Evolutionary conservation across 2,329 filamentous ascomycete species (phyloP).

Genomic region (Aspergillus sp.): DNA sequence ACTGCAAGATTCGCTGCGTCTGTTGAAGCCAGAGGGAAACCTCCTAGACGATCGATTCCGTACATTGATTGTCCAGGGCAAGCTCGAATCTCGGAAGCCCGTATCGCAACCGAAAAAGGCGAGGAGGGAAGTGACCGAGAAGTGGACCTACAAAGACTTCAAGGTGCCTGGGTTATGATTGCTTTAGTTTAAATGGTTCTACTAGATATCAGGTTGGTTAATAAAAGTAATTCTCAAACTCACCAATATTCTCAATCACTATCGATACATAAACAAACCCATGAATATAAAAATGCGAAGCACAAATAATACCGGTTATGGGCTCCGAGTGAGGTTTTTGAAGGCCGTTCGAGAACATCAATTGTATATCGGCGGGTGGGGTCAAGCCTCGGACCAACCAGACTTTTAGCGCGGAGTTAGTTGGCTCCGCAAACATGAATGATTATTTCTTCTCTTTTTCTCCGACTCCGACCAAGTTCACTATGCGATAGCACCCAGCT

Average conservation of each 20-base stretch:
- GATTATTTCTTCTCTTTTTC: conserved; percentile 20
- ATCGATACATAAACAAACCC: not conserved
- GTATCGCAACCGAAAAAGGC: conserved; percentile 80
- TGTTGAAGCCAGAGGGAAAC: conserved; percentile 94
- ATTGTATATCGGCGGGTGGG: conserved; percentile 12
- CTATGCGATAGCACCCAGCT: conserved; percentile 21
- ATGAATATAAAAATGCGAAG: not conserved
- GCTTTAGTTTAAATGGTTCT: not conserved
- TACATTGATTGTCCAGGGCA: conserved; percentile 82
- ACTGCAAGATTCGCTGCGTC: conserved; percentile 74
- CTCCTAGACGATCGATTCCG: conserved; percentile 88
- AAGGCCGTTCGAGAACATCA: not conserved
- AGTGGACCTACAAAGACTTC: conserved; percentile 98
- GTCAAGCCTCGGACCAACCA: conserved; percentile 9
- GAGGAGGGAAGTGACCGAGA: conserved; percentile 81
- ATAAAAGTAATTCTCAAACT: conserved; percentile 4
- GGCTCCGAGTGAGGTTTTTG: not conserved
- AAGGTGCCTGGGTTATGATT: conserved; percentile 46
- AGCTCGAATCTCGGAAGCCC: conserved; percentile 78
- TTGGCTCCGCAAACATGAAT: conserved; percentile 16
- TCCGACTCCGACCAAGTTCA: conserved; percentile 11
- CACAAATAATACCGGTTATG: not conserved
- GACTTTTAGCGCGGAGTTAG: conserved; percentile 17
- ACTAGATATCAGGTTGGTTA: conserved; percentile 12
- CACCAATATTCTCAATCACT: too few relatives aligned